Evolutionary conservation across 139 green algal species (phyloP), one percentile per base, ranked within the genome.

Genomic region (Haematococcus sp.): DNA sequence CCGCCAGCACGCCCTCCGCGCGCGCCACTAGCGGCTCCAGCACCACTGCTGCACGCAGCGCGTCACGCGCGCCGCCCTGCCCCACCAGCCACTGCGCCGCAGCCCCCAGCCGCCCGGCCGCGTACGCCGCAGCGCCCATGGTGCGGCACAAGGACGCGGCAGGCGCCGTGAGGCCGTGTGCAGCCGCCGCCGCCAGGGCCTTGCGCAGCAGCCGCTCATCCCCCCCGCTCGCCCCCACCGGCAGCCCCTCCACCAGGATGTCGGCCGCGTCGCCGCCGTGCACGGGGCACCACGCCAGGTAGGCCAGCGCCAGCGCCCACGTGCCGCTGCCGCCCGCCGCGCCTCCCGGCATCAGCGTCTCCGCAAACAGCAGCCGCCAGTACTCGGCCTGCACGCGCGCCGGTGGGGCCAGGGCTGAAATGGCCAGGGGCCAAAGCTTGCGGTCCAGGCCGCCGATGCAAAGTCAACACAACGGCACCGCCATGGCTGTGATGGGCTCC

Each of bases 211-310:
- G 4, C 13, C 68, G 66, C 30, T 63, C 51, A 35, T 88, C 74
- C 1, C 25, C 66, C 27, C 32, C 56, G 1, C 60, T 3, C 28
- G 28, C 49, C 16, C 79, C 25, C 69, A 91, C 73, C 28, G 86
- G 88, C 74, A 91, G 74, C 4, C 51, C 64, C 31, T 81, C 68
- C 43, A 93, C 55, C 40, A 93, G 63, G 4, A 70, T 59, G 52
- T 92, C 79, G 65, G 89, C 74, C 31, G 81, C 82, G 25, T 69
- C 80, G 15, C 73, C 81, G 0, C 89, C 89, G 71, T 93, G 80
- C 9, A 44, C 28, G n/a, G 85, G 82, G 81, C 88, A 93, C 77
- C 80, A 92, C 17, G 85, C 77, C 75, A 93, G 77, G 75, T 93
- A 93, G 34, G 70, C 71, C 70, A 82, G 74, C 40, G 74, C 66